These are phyloP conservation scores for Carex scoparia DNA, from an alignment of 176 grass and related monocot genomes.

Conservation along the genomic window DNA sequence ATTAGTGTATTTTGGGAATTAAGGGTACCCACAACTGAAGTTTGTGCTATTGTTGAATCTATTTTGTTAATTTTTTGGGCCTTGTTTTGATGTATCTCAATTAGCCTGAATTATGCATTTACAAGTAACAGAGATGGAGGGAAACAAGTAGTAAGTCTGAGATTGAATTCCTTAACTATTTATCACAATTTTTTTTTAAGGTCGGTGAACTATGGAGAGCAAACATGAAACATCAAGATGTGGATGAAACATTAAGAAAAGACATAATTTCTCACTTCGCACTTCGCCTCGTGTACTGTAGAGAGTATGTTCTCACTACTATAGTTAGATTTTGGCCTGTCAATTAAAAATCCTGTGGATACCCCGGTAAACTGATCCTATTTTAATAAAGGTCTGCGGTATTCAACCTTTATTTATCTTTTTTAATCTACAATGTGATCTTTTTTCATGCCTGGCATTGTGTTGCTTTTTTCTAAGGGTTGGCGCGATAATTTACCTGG, in stretches of 20 bases:
- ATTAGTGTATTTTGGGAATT: neutral
- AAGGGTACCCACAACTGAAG: neutral
- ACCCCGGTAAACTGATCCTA: neutral
- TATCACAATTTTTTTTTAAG: constrained; percentile 25
- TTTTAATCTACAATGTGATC: neutral
- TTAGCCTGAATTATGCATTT: neutral
- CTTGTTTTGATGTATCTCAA: neutral
- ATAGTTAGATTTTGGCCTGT: neutral
- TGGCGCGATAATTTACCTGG: constrained; percentile 12
- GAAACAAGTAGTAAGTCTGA: neutral
- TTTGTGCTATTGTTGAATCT: neutral
- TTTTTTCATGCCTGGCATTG: neutral
- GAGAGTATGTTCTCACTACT: constrained; percentile 60
- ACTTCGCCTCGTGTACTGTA: constrained; percentile 96
- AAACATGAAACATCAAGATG: constrained; percentile 89
- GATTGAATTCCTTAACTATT: neutral
- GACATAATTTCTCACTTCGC: constrained; percentile 96
- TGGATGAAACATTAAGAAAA: constrained; percentile 70
- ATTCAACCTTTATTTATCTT: neutral
- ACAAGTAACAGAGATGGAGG: neutral
- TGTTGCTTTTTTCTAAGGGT: neutral
- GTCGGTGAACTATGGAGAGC: constrained; percentile 60
- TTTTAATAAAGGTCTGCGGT: neutral
- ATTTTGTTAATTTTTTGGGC: neutral
- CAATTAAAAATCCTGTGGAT: neutral